Evolutionary conservation across 306 rosid genomes (phyloP).

Genomic region (Cyclanthera cordifolia): DNA sequence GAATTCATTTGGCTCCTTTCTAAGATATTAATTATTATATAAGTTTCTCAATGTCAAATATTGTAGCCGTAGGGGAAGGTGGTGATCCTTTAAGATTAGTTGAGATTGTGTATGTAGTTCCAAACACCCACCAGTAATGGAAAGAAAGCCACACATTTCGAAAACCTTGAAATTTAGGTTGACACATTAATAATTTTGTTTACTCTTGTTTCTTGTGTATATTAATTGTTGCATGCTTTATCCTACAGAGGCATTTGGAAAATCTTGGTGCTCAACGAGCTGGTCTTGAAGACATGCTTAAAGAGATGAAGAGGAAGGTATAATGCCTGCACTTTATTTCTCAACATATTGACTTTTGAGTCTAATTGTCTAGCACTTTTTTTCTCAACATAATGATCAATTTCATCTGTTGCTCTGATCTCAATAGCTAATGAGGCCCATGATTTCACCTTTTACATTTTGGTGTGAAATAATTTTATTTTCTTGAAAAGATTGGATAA

Average conservation of each 20-base stretch:
- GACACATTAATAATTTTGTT: neutral
- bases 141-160: neutral
- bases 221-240: conserved; percentile 19
- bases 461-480: neutral
- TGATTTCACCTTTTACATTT: neutral
- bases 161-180: neutral
- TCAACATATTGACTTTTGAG: neutral
- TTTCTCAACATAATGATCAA: conserved; percentile 1
- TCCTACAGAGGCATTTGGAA: conserved; percentile 88
- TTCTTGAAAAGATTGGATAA: neutral
- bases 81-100: neutral
- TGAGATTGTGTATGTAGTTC: neutral
- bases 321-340: neutral
- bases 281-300: conserved; percentile 99
- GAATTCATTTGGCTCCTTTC: neutral
- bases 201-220: conserved; percentile 12
- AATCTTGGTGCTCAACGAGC: conserved; percentile 97
- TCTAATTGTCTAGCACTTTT: conserved; percentile 2
- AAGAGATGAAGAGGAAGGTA: conserved; percentile 99
- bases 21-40: neutral
- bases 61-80: neutral
- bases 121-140: neutral
- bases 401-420: neutral
- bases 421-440: neutral
- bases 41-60: neutral